These are phyloP conservation scores for Puccinia polysora DNA, from an alignment of 1,284 basidiomycete genomes.

Conservation along the genomic window DNA sequence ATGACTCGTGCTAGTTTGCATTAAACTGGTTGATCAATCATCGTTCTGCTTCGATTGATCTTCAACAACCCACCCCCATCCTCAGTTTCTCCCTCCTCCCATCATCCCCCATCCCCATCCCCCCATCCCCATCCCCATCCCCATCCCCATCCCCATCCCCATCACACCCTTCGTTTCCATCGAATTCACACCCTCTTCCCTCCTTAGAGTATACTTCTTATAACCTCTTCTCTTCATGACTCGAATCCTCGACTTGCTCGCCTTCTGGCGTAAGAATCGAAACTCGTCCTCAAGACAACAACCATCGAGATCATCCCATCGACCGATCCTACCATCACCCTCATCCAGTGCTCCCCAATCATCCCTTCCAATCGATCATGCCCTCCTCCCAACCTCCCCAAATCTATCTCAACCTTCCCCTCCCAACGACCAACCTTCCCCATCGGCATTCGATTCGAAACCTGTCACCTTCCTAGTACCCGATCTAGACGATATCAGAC, in stretches of 20 bases:
- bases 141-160: not conserved
- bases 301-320: too few species aligned
- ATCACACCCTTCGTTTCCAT: not conserved
- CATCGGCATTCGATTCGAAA: too few species aligned
- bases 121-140: not conserved
- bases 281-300: not conserved
- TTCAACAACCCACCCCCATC: not conserved
- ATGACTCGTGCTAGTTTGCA: too few species aligned
- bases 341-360: not conserved
- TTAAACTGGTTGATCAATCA: too few species aligned
- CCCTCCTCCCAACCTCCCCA: not conserved
- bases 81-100: not conserved
- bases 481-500: constrained; percentile 24
- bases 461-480: constrained; percentile 15
- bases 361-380: too few species aligned
- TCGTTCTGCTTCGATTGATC: too few species aligned
- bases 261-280: constrained; percentile 7
- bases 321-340: not conserved
- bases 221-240: too few species aligned
- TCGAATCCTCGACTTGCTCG: constrained; percentile 4
- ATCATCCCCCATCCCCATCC: not conserved
- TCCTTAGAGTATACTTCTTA: too few species aligned
- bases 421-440: not conserved
- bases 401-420: not conserved
- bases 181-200: too few species aligned